A percentile compares a stretch with the other conserved stretches of the same genome.
These are phyloP conservation scores for Vitis rupestris DNA, from an alignment of 164 flowering plant genomes.

Conservation along the genomic window DNA sequence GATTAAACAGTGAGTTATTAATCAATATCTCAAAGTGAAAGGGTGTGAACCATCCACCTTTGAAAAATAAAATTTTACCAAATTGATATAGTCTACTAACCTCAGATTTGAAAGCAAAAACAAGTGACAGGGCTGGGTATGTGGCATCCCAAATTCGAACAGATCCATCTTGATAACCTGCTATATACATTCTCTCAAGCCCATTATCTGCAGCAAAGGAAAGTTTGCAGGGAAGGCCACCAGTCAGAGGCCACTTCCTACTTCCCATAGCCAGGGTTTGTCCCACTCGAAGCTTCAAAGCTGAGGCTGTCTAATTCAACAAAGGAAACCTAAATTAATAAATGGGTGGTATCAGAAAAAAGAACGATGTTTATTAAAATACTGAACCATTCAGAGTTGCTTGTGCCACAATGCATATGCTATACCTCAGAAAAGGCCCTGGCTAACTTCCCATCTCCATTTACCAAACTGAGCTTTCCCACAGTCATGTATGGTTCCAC, in stretches of 20 bases:
- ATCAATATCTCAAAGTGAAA: background rate
- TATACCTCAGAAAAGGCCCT: slow-evolving; percentile 55
- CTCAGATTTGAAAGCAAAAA: slow-evolving; percentile 46
- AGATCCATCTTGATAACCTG: slow-evolving; percentile 88
- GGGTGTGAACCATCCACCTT: slow-evolving; percentile 5
- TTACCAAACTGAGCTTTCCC: slow-evolving; percentile 42
- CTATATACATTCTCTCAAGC: slow-evolving; percentile 54
- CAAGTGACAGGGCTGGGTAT: slow-evolving; percentile 51
- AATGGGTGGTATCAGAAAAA: background rate
- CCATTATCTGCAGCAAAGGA: slow-evolving; percentile 30
- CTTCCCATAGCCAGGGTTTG: slow-evolving; percentile 15
- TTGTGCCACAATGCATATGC: background rate
- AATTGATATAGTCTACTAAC: slow-evolving; percentile 23
- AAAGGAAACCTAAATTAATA: slow-evolving; percentile 3
- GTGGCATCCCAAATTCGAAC: slow-evolving; percentile 88
- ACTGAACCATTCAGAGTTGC: background rate
- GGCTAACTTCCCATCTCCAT: slow-evolving; percentile 31
- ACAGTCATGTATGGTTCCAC: slow-evolving; percentile 61
- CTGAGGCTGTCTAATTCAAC: slow-evolving; percentile 36
- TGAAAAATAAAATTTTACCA: background rate
- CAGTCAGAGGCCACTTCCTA: slow-evolving; percentile 72
- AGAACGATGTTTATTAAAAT: background rate
- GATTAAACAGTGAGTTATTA: background rate
- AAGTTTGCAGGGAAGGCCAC: slow-evolving; percentile 54
- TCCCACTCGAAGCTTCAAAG: slow-evolving; percentile 24